These are phyloP conservation scores for Fusarium staphyleae DNA, from an alignment of 2,329 filamentous ascomycete genomes.

Conservation along the genomic window DNA sequence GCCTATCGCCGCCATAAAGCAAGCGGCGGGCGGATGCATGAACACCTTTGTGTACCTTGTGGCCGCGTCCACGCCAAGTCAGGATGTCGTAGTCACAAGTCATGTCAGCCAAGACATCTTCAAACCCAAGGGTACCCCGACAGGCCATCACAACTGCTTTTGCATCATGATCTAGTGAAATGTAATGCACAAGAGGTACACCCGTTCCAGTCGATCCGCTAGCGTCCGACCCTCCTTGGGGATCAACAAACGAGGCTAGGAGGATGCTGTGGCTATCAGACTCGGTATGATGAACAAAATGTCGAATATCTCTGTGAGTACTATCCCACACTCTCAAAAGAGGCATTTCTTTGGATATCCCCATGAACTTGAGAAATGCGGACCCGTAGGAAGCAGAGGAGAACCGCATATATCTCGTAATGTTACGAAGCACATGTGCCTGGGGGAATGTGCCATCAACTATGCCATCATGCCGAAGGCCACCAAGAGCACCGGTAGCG, in stretches of 20 bases:
- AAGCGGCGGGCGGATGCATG: slow-evolving; percentile 74
- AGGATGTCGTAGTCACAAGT: slow-evolving; percentile 76
- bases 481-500: slow-evolving; percentile 56
- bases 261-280: slow-evolving; percentile 65
- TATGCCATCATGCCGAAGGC: slow-evolving; percentile 59
- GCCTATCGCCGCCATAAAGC: slow-evolving; percentile 70
- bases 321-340: slow-evolving; percentile 52
- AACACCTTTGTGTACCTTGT: slow-evolving; percentile 77
- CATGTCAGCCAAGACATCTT: slow-evolving; percentile 76
- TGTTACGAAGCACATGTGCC: slow-evolving; percentile 66
- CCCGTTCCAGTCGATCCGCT: slow-evolving; percentile 70
- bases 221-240: slow-evolving; percentile 70
- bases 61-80: slow-evolving; percentile 66
- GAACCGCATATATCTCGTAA: slow-evolving; percentile 70
- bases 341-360: slow-evolving; percentile 62
- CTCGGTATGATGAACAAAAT: slow-evolving; percentile 69
- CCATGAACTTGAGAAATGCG: slow-evolving; percentile 68
- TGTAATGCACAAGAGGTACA: slow-evolving; percentile 75
- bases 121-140: slow-evolving; percentile 74
- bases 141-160: slow-evolving; percentile 77
- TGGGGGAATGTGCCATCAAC: slow-evolving; percentile 66
- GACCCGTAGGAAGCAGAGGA: slow-evolving; percentile 72
- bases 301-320: slow-evolving; percentile 66
- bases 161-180: slow-evolving; percentile 74
- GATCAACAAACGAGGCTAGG: slow-evolving; percentile 74